Percentiles rank a stretch among this genome's conserved stretches.
Evolutionary conservation across 805 yeast genomes (phyloP).

Genomic region (Pichia gijzeniarum): DNA sequence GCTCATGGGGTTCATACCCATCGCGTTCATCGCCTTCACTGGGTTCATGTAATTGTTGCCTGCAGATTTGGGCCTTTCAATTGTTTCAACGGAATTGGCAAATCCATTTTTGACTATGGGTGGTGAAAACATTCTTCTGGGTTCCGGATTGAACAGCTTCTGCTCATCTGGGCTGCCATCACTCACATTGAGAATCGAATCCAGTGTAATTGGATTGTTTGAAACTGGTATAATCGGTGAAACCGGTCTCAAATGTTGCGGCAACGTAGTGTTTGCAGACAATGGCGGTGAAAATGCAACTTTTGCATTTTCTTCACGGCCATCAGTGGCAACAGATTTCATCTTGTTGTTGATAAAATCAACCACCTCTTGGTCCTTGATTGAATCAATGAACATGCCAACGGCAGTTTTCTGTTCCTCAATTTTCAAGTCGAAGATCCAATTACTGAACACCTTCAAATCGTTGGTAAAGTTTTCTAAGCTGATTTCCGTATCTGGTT

Average conservation of each 20-base stretch:
- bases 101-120: slow-evolving; percentile 6
- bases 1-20: slow-evolving; percentile 1
- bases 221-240: slow-evolving; percentile 28
- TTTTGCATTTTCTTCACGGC: background rate
- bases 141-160: slow-evolving; percentile 7
- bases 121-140: slow-evolving; percentile 11
- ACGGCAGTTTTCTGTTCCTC: slow-evolving; percentile 43
- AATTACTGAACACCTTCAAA: slow-evolving; percentile 37
- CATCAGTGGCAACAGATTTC: background rate
- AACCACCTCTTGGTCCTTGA: slow-evolving; percentile 37
- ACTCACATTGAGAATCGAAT: slow-evolving; percentile 32
- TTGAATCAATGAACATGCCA: slow-evolving; percentile 40
- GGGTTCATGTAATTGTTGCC: slow-evolving; percentile 29
- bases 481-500: slow-evolving; percentile 25
- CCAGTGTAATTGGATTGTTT: slow-evolving; percentile 30
- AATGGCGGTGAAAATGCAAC: slow-evolving; percentile 21
- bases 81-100: slow-evolving; percentile 14
- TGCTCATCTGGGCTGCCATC: background rate
- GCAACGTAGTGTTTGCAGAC: slow-evolving; percentile 13
- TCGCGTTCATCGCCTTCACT: background rate
- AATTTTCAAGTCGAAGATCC: slow-evolving; percentile 41
- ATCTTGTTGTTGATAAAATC: slow-evolving; percentile 6
- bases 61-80: slow-evolving; percentile 40
- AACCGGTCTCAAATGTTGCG: slow-evolving; percentile 25
- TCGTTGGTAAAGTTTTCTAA: slow-evolving; percentile 36